Evolutionary conservation across 2,329 filamentous ascomycete genomes (phyloP).

Genomic region (Colletotrichum agaves): DNA sequence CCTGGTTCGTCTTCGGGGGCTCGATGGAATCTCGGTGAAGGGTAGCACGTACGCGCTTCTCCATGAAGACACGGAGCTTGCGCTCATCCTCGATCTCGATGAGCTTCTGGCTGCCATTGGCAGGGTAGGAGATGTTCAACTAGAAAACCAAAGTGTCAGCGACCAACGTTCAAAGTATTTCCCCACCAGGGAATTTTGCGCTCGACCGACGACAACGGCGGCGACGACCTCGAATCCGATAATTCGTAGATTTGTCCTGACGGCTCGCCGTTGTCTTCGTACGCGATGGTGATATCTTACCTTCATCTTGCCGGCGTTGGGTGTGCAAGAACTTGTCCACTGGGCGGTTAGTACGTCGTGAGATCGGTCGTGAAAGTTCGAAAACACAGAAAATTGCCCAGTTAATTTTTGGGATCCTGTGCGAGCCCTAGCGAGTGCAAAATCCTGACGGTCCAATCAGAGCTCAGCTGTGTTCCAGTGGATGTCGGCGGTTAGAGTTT

Average conservation of each 20-base stretch:
- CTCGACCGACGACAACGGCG: neutral
- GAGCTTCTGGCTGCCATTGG: conserved; percentile 99
- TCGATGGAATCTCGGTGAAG: neutral
- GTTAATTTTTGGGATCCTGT: conserved; percentile 50
- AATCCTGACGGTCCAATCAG: conserved; percentile 47
- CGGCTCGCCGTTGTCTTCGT: neutral
- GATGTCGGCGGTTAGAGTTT: too few species aligned
- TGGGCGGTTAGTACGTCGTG: conserved; percentile 52
- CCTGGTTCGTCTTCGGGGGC: conserved; percentile 28
- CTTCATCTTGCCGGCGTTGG: conserved; percentile 61
- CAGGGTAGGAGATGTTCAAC: conserved; percentile 85
- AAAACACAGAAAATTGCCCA: conserved; percentile 40
- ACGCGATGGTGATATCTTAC: conserved; percentile 45
- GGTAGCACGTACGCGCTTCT: conserved; percentile 80
- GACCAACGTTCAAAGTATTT: conserved; percentile 4
- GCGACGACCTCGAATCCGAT: neutral
- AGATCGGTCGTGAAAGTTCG: conserved; percentile 49
- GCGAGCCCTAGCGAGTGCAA: conserved; percentile 46
- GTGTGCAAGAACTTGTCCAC: conserved; percentile 58
- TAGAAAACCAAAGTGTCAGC: conserved; percentile 49
- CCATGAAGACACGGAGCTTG: conserved; percentile 99
- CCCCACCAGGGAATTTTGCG: neutral
- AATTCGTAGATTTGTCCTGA: neutral
- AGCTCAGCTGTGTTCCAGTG: neutral
- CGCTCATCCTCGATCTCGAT: conserved; percentile 99